Conservation (phyloP, 148 eudicot species). For the Rhododendron kiyosumense region DNA sequence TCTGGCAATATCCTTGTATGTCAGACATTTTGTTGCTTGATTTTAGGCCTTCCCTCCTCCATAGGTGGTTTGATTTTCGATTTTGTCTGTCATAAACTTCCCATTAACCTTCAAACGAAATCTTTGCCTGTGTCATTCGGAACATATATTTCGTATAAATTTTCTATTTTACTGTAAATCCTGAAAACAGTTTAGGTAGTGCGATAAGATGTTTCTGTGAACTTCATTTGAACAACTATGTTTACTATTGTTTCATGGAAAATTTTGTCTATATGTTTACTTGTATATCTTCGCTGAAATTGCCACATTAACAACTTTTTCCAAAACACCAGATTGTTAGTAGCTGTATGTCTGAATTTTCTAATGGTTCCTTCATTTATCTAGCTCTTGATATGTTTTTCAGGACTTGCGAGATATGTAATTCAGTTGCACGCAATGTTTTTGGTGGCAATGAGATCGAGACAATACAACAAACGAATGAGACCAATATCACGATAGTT, state of each 20-base stretch:
- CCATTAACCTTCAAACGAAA: not conserved
- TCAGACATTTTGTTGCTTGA: not conserved
- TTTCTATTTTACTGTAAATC: not conserved
- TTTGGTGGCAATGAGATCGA: conserved; percentile 25
- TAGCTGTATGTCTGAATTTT: not conserved
- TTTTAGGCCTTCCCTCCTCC: not conserved
- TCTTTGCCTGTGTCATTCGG: not conserved
- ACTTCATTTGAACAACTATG: not conserved
- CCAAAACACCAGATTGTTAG: not conserved
- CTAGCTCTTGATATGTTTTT: not conserved
- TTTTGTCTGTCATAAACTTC: not conserved
- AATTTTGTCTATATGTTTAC: not conserved
- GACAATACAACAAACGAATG: conserved; percentile 20
- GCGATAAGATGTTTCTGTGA: not conserved
- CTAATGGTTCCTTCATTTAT: not conserved
- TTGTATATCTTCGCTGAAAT: not conserved
- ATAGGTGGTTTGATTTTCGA: not conserved
- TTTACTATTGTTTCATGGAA: not conserved
- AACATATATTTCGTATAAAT: not conserved
- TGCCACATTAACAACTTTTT: not conserved
- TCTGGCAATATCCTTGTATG: not conserved
- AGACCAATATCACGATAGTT: not conserved
- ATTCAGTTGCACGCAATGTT: conserved; percentile 38
- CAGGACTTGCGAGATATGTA: conserved; percentile 52
- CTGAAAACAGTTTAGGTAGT: not conserved